Conservation (phyloP, 495 filamentous ascomycete genomes). For the Choiromyces venosus region DNA sequence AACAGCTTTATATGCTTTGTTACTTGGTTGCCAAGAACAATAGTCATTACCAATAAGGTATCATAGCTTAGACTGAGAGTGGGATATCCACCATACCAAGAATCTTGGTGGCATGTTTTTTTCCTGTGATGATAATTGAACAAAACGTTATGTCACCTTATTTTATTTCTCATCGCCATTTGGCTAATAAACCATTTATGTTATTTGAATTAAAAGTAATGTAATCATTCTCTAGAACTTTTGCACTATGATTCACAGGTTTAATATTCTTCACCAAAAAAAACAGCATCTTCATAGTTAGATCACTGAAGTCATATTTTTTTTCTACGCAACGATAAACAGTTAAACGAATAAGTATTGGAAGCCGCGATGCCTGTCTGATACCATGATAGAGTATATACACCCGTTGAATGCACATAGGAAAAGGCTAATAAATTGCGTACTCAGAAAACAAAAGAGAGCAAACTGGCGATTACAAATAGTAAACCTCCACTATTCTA, state of each 20-base stretch:
- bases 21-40: neutral
- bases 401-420: neutral
- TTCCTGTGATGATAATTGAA: neutral
- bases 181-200: neutral
- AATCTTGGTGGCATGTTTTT: neutral
- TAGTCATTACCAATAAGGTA: neutral
- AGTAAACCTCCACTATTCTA: conserved; percentile 7
- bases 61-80: neutral
- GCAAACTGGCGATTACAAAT: neutral
- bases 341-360: neutral
- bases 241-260: neutral
- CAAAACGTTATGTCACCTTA: neutral
- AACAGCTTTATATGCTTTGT: neutral
- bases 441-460: neutral
- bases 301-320: neutral
- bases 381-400: conserved; percentile 1
- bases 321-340: neutral
- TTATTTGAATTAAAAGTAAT: neutral
- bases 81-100: neutral
- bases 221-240: neutral
- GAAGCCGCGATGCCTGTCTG: neutral
- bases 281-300: neutral
- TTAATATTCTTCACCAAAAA: neutral
- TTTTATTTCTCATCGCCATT: neutral
- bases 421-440: neutral